Evolutionary conservation across 768 basidiomycete species (phyloP), one percentile per base, ranked within the genome.

Genomic region (Grammothele lineata): DNA sequence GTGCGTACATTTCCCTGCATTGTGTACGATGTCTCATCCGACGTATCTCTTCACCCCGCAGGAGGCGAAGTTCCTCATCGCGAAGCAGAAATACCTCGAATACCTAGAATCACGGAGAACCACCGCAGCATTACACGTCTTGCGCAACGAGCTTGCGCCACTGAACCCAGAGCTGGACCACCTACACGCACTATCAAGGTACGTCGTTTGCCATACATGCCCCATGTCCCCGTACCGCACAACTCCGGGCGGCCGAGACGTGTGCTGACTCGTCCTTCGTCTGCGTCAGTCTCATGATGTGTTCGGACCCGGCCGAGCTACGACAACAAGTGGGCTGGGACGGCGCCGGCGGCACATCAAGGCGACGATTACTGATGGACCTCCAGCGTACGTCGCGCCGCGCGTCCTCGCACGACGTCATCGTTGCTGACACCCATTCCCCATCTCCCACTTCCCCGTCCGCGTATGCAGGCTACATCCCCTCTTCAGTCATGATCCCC

Each of bases 41-140:
- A 45, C 34, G 6, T 18, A 8, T 18, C 17, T 18, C 6, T 34
- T n/a, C n/a, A n/a, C n/a, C n/a, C n/a, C n/a, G 43, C 46, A 95
- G 86, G 83, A 87, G 58, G 85, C 87, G 18, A 81, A 74, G 51
- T 96, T 94, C 66, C 71, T 94, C 51, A 89, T 99, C 54, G 85
- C 83, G 50, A 85, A 88, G 67, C 96, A 99, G 77, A 94, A 96
- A 69, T 99, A 96, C 66, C 74, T 98, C 34, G 96, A 99, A 62
- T 73, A 90, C 17, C 73, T 99, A 40, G 95, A 97, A 60, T 76
- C 79, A 4, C 79, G 78, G 57, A 82, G 84, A 68, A 86, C 82
- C 2, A 87, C 87, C 37, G 75, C 77, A 51, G 96, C 96, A 12
- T 68, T 99, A 33, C 77, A 85, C 45, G 87, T 95, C 7, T 70